Conservation (phyloP, 805 yeast genomes). For the Cyberlindnera maritima region DNA sequence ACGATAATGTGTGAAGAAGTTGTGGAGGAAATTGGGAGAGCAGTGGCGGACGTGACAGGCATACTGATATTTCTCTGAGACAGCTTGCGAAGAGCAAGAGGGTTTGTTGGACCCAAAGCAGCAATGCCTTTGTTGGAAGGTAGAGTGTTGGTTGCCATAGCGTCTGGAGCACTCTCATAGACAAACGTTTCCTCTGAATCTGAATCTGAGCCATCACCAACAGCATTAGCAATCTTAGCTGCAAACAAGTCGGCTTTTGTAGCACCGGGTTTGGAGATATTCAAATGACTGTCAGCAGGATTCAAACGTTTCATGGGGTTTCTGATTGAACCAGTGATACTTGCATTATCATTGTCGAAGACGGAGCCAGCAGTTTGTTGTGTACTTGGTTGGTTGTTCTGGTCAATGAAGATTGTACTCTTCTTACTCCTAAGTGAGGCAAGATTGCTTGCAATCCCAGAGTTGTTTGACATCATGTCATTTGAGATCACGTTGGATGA, state of each 20-base stretch:
- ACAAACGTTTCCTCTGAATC: constrained; percentile 96
- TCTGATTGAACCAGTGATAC: constrained; percentile 27
- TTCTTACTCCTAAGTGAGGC: constrained; percentile 35
- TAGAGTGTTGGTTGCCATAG: constrained; percentile 19
- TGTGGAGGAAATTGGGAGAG: constrained; percentile 11
- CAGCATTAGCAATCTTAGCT: constrained; percentile 91
- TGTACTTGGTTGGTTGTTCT: constrained; percentile 9
- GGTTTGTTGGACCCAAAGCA: constrained; percentile 12
- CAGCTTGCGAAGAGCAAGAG: constrained; percentile 20
- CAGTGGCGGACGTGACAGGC: constrained; percentile 22
- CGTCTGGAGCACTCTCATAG: constrained; percentile 54
- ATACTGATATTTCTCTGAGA: constrained; percentile 27
- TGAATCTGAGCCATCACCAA: constrained; percentile 81
- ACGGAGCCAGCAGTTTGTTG: constrained; percentile 12
- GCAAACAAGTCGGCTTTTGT: constrained; percentile 93
- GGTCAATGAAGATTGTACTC: constrained; percentile 30
- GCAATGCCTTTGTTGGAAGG: constrained; percentile 18
- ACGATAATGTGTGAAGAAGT: constrained; percentile 8
- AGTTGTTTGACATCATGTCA: constrained; percentile 23
- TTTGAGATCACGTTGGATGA: constrained; percentile 13
- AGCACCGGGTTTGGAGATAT: constrained; percentile 33
- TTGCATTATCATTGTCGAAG: constrained; percentile 21
- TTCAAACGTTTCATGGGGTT: constrained; percentile 20
- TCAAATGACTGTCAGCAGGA: constrained; percentile 19
- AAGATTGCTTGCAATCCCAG: constrained; percentile 27